Evolutionary conservation across 495 filamentous ascomycete genomes (phyloP).

Genomic region (Aspergillus ostianus): DNA sequence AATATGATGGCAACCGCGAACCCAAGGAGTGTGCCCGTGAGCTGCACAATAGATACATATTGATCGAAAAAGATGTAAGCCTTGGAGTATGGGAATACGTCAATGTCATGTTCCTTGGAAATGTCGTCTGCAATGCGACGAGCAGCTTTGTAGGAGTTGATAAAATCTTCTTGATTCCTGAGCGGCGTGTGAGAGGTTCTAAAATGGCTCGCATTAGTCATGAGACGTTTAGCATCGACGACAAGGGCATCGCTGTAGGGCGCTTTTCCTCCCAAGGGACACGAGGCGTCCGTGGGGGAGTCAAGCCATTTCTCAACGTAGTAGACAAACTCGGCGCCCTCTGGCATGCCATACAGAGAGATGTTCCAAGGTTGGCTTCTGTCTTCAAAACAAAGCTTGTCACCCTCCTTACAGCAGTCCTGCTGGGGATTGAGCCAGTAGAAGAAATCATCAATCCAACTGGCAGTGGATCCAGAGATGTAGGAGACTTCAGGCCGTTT

Average conservation of each 20-base stretch:
- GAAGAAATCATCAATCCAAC: constrained; percentile 96
- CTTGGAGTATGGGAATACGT: constrained; percentile 92
- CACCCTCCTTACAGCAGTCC: constrained; percentile 69
- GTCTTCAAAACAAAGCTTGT: constrained; percentile 71
- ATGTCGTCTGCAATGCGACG: constrained; percentile 82
- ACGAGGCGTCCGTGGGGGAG: constrained; percentile 75
- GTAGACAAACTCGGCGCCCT: constrained; percentile 82
- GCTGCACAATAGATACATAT: constrained; percentile 77
- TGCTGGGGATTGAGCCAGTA: constrained; percentile 92
- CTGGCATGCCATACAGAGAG: constrained; percentile 84
- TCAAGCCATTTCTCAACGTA: constrained; percentile 81
- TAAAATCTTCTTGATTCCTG: constrained; percentile 88
- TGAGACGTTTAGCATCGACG: constrained; percentile 61
- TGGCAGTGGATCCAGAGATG: constrained; percentile 86
- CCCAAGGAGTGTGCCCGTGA: constrained; percentile 76
- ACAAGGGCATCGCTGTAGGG: constrained; percentile 84
- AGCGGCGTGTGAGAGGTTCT: constrained; percentile 84
- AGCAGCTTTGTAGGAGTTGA: constrained; percentile 82
- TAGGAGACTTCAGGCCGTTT: constrained; percentile 89
- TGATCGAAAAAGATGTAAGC: constrained; percentile 99
- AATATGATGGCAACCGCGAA: constrained; percentile 83
- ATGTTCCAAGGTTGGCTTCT: constrained; percentile 82
- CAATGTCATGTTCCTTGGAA: constrained; percentile 61
- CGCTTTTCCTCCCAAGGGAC: constrained; percentile 83
- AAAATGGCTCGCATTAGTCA: constrained; percentile 82